Evolutionary conservation across 805 yeast species (phyloP).

Genomic region (Cyberlindnera mycetangii): DNA sequence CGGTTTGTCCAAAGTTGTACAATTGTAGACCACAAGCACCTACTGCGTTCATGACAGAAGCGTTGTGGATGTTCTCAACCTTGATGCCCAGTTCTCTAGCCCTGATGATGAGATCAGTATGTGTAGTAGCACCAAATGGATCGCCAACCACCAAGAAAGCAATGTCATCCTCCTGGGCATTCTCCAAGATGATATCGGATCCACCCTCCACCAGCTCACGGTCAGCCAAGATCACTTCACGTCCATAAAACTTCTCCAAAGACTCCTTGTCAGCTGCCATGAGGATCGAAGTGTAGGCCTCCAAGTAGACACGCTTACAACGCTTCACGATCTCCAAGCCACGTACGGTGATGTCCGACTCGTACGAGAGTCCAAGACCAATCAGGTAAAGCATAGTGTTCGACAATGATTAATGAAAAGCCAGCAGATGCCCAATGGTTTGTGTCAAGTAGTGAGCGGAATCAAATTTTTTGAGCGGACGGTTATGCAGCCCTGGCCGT

Average conservation of each 20-base stretch:
- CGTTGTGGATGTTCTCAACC: constrained; percentile 87
- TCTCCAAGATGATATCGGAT: constrained; percentile 74
- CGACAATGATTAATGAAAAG: background rate
- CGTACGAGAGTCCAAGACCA: constrained; percentile 89
- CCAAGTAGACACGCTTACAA: constrained; percentile 89
- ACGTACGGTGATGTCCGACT: constrained; percentile 87
- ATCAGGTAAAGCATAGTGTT: constrained; percentile 75
- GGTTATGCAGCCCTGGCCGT: constrained; percentile 7
- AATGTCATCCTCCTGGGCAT: constrained; percentile 77
- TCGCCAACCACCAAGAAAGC: constrained; percentile 97
- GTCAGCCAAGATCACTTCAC: constrained; percentile 84
- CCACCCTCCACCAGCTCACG: constrained; percentile 92
- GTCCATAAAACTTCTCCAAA: constrained; percentile 81
- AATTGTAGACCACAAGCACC: constrained; percentile 97
- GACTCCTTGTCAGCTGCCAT: constrained; percentile 85
- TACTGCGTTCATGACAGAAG: constrained; percentile 96
- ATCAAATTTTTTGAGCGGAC: constrained; percentile 4
- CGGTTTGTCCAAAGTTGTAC: constrained; percentile 94
- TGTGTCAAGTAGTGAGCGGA: background rate
- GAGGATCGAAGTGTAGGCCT: constrained; percentile 90
- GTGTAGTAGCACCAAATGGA: constrained; percentile 97
- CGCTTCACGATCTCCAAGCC: constrained; percentile 81
- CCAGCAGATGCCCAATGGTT: background rate
- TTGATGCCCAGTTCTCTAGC: constrained; percentile 81
- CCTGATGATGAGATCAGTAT: constrained; percentile 87